Conservation (phyloP, 2,329 filamentous ascomycete genomes). For the Dactylonectria estremocensis region DNA sequence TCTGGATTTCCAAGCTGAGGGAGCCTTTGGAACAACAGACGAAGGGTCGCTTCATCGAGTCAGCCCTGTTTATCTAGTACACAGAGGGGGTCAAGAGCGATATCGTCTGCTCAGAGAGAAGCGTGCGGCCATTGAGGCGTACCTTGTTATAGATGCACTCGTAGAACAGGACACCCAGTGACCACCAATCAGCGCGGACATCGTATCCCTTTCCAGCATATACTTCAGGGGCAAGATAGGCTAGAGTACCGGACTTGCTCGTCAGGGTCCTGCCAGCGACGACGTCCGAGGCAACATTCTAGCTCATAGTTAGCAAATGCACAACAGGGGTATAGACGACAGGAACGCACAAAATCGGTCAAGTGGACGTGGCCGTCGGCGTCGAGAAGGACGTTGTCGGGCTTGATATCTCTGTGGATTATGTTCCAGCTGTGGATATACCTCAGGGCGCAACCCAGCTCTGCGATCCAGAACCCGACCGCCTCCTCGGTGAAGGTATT, state of each 20-base stretch:
- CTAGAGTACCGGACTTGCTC: constrained; percentile 96
- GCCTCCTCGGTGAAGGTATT: constrained; percentile 99
- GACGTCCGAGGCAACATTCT: constrained; percentile 98
- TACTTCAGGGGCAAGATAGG: constrained; percentile 96
- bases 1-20: too few relatives aligned
- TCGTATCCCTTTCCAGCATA: constrained; percentile 93
- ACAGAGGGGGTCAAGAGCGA: not conserved
- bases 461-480: constrained; percentile 96
- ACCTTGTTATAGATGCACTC: constrained; percentile 99
- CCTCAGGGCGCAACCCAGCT: constrained; percentile 90
- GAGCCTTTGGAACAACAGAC: constrained; percentile 84
- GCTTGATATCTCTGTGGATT: constrained; percentile 92
- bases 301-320: constrained; percentile 58
- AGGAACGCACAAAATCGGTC: constrained; percentile 88
- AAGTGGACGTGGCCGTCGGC: constrained; percentile 95
- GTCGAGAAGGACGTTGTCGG: constrained; percentile 91
- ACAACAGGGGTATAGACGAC: constrained; percentile 72
- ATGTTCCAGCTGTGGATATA: constrained; percentile 91
- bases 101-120: not conserved
- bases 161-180: constrained; percentile 96
- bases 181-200: constrained; percentile 98
- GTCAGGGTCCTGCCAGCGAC: constrained; percentile 85
- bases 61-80: not conserved
- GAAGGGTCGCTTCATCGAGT: constrained; percentile 81
- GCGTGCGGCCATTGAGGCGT: constrained; percentile 28